Percentiles rank a stretch among this genome's conserved stretches.
Evolutionary conservation across 108 stramenopile species (phyloP).

Genomic region (Nannochloropsis granulata): DNA sequence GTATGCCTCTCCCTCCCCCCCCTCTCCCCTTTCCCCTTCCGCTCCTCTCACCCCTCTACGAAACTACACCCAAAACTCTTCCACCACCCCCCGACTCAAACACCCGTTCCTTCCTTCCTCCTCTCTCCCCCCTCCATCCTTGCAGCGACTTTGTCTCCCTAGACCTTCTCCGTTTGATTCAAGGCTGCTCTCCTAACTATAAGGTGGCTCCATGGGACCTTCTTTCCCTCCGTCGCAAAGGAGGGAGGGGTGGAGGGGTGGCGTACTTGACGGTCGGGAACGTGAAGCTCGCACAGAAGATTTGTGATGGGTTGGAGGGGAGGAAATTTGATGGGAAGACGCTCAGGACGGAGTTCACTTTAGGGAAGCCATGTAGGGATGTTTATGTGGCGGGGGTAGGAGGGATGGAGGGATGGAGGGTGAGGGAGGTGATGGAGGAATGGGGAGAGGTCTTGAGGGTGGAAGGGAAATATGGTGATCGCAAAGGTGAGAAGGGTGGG

Average conservation of each 20-base stretch:
- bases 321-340: not conserved
- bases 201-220: not conserved
- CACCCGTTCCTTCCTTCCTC: not conserved
- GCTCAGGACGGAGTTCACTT: not conserved
- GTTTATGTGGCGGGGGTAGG: not conserved
- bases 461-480: not conserved
- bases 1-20: too few species aligned
- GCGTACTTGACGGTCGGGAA: not conserved
- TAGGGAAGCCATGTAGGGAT: not conserved
- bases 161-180: not conserved
- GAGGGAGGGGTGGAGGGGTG: not conserved
- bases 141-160: not conserved
- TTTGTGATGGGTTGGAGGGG: not conserved
- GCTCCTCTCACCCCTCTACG: too few species aligned
- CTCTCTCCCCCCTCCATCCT: not conserved
- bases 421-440: not conserved
- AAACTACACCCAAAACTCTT: too few species aligned
- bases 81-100: too few species aligned
- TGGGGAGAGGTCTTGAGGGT: not conserved
- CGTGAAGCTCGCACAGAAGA: not conserved
- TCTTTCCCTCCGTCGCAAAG: not conserved
- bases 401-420: not conserved
- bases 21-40: too few species aligned
- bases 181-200: not conserved
- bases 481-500: not conserved